These are phyloP conservation scores for Yarrowia keelungensis DNA, from an alignment of 805 yeast species.

Conservation along the genomic window DNA sequence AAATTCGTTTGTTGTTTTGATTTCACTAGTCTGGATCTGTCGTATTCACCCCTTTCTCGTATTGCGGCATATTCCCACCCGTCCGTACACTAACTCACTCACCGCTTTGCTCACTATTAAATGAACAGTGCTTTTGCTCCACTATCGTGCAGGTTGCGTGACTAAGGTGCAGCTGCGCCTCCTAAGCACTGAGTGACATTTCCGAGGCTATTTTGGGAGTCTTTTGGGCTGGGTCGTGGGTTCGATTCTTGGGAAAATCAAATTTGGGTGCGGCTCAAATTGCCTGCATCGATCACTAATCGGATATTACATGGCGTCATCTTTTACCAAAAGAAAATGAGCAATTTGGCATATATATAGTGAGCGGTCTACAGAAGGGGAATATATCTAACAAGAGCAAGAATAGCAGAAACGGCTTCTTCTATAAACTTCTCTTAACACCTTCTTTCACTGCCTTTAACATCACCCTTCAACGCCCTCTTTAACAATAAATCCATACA, in stretches of 20 bases:
- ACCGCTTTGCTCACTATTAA: no score
- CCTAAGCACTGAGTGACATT: neutral
- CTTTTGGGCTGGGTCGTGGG: neutral
- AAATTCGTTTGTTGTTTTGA: no score
- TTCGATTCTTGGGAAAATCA: neutral
- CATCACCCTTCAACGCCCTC: no score
- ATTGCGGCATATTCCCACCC: no score
- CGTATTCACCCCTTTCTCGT: no score
- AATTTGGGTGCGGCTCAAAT: constrained; percentile 6
- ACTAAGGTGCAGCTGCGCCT: constrained; percentile 32
- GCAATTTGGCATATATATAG: neutral
- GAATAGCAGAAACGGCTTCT: no score
- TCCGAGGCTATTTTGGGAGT: neutral
- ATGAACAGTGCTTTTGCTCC: neutral
- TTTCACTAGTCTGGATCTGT: no score
- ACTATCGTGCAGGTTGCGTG: constrained; percentile 36
- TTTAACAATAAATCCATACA: no score
- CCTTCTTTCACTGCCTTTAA: no score
- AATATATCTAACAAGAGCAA: neutral
- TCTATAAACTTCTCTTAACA: no score
- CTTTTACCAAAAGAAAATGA: neutral
- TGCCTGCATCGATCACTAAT: constrained; percentile 18
- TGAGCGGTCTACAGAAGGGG: no score
- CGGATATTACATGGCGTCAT: neutral
- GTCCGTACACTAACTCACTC: no score